Evolutionary conservation across 805 yeast species (phyloP).

Genomic region (Candida yuanshanica): DNA sequence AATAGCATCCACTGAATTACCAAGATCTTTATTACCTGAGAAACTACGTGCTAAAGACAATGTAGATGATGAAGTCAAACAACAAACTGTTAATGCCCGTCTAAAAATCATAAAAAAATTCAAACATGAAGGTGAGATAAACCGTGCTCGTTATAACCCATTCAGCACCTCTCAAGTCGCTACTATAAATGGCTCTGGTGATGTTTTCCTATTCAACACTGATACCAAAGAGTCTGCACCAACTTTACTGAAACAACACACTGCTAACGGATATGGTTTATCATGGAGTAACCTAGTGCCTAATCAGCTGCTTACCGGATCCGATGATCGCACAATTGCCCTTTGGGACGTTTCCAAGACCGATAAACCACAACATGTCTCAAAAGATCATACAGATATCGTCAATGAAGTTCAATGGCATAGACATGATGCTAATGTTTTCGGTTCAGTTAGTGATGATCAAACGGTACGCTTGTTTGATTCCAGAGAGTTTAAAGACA

Average conservation of each 20-base stretch:
- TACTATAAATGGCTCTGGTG: slow-evolving; percentile 65
- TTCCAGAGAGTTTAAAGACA: slow-evolving; percentile 30
- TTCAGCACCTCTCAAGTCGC: slow-evolving; percentile 50
- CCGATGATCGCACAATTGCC: slow-evolving; percentile 63
- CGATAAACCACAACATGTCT: slow-evolving; percentile 26
- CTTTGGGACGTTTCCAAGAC: slow-evolving; percentile 45
- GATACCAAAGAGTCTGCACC: slow-evolving; percentile 25
- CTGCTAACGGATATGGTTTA: slow-evolving; percentile 69
- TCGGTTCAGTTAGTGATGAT: slow-evolving; percentile 77
- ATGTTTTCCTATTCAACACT: slow-evolving; percentile 44
- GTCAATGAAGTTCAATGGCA: slow-evolving; percentile 81
- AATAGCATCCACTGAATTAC: slow-evolving; percentile 56
- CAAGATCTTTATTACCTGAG: slow-evolving; percentile 33
- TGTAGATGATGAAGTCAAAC: slow-evolving; percentile 18
- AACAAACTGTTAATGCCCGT: slow-evolving; percentile 40
- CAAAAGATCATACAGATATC: slow-evolving; percentile 44
- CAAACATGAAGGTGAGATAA: slow-evolving; percentile 58
- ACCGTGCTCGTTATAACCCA: slow-evolving; percentile 68
- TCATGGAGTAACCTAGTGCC: slow-evolving; percentile 50
- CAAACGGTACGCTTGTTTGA: slow-evolving; percentile 50
- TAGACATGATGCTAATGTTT: slow-evolving; percentile 36
- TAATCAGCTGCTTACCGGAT: slow-evolving; percentile 51
- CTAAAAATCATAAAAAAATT: slow-evolving; percentile 57
- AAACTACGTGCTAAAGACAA: slow-evolving; percentile 10
- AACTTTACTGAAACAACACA: slow-evolving; percentile 41